Evolutionary conservation across 345 rosid species (phyloP).

Genomic region (Eucalyptus grandis): DNA sequence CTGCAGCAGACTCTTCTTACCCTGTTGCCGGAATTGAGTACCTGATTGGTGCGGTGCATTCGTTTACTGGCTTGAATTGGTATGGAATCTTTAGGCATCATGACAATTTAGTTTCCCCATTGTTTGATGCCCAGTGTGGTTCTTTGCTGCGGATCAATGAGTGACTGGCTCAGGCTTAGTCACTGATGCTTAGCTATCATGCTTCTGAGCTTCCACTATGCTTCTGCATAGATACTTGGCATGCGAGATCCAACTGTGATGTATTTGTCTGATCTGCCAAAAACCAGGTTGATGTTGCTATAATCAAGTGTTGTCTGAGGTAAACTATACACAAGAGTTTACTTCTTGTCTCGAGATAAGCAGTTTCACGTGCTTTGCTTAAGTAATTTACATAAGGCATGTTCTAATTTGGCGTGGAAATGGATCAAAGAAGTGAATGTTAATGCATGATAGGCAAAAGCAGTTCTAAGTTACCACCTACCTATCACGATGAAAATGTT

Average conservation of each 20-base stretch:
- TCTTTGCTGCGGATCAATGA: not conserved
- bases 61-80: conserved; percentile 51
- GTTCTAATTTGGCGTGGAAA: not conserved
- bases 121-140: not conserved
- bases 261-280: not conserved
- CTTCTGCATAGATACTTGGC: not conserved
- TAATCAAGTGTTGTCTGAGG: not conserved
- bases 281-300: not conserved
- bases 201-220: not conserved
- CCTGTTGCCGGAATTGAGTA: conserved; percentile 59
- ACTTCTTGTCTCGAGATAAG: not conserved
- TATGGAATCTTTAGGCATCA: not conserved
- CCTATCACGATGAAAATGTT: not conserved
- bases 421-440: not conserved
- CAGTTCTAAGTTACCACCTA: not conserved
- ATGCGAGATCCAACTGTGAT: not conserved
- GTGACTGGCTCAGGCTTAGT: not conserved
- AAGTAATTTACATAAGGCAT: not conserved
- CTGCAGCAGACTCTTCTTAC: conserved; percentile 62
- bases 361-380: not conserved
- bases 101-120: not conserved
- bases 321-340: not conserved
- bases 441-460: not conserved
- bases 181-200: not conserved
- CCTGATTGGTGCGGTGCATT: conserved; percentile 45